A percentile compares a stretch with the other conserved stretches of the same genome.
These are phyloP conservation scores for Pleurotus tuber-regium DNA, from an alignment of 768 basidiomycete genomes.

Conservation along the genomic window DNA sequence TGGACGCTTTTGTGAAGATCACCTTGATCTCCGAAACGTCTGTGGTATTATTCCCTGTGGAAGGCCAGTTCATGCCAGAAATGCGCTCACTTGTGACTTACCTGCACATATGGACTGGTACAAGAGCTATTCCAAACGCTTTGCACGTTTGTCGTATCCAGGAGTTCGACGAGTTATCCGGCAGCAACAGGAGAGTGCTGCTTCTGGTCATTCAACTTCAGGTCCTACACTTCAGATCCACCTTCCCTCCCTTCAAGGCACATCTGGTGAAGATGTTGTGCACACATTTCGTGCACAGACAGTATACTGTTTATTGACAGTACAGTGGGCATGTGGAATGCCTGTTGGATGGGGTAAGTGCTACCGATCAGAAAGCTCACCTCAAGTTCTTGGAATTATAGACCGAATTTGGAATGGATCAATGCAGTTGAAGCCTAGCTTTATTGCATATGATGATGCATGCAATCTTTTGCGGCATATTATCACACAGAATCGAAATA, in stretches of 20 bases:
- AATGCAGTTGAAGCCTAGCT: conserved; percentile 14
- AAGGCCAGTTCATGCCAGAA: neutral
- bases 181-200: conserved; percentile 13
- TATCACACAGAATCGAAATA: conserved; percentile 17
- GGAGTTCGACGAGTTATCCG: conserved; percentile 25
- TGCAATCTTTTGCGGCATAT: conserved; percentile 22
- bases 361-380: conserved; percentile 20
- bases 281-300: conserved; percentile 13
- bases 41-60: conserved; percentile 25
- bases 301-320: conserved; percentile 18
- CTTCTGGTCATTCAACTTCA: neutral
- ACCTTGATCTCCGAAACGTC: conserved; percentile 14
- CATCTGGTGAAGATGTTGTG: conserved; percentile 10
- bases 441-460: conserved; percentile 19
- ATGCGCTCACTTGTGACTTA: conserved; percentile 17
- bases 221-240: conserved; percentile 2
- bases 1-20: conserved; percentile 26
- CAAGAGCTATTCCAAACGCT: conserved; percentile 13
- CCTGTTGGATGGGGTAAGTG: conserved; percentile 23
- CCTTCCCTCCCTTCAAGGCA: conserved; percentile 11
- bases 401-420: conserved; percentile 15
- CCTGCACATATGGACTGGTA: conserved; percentile 19
- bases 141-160: conserved; percentile 20
- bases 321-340: conserved; percentile 24
- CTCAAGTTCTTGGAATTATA: conserved; percentile 19